Evolutionary conservation across 2,329 filamentous ascomycete genomes (phyloP), one percentile per base, ranked within the genome.

Genomic region (Nemania sp.): DNA sequence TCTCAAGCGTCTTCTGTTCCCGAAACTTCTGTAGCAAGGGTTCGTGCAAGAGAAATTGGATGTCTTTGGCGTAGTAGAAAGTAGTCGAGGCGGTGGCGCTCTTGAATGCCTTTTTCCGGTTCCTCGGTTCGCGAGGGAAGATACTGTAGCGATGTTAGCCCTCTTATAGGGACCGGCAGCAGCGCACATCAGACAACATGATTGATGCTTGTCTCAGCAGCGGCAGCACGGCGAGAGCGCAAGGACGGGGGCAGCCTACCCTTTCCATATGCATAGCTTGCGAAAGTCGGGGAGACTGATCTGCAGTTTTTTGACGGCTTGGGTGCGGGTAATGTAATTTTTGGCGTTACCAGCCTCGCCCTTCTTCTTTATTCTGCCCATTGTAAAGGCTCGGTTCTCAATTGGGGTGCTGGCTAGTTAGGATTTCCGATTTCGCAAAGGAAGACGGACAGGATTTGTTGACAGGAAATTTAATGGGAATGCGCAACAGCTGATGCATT

Each of bases 241-340:
- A n/a, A n/a, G 22, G 15, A 40, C 11, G 3, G 4, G 17, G 28
- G 7, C 20, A 12, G 31, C 64, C 46, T 64, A 68, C 66, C 92
- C 94, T 80, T 97, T 97, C 88, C 96, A 99, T 74, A 99, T 99
- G 78, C 94, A 99, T 71, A 99, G 82, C 77, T 96, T 89, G 76
- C 94, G 88, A 77, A 99, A 99, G 77, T 99, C 94, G 64, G 92
- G 91, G 52, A 99, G 84, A 68, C 90, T 96, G 75, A 99, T 89
- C 77, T 99, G 94, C 60, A 99, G 86, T 79, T 97, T 99, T 74
- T 92, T 91, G 67, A 99, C 91, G 40, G 94, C 94, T 78, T 97
- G 91, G 36, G 93, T 97, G 73, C 94, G 84, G 53, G 94, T 99
- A 66, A 99, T 91, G 80, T 93, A 99, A 82, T 99, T 99, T 78